phyloP scores from a whole-genome alignment of 352 stramenopile species.

The Nothophytophthora sp. region DNA sequence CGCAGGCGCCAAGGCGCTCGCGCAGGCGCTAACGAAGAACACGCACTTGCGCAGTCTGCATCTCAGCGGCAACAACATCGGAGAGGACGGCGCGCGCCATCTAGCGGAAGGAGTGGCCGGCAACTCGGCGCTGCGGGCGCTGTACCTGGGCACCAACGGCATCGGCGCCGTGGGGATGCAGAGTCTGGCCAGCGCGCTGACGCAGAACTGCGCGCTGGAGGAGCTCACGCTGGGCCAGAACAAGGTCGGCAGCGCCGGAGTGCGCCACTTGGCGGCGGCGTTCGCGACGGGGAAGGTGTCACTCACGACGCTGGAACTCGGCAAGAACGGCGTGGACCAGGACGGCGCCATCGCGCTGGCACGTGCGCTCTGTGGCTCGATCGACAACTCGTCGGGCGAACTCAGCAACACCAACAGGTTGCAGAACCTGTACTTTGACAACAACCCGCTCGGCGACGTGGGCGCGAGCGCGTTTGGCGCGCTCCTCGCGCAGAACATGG shows the following conservation, averaged over 20 bases:
- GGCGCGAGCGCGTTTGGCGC: conserved; percentile 68
- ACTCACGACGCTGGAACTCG: conserved; percentile 75
- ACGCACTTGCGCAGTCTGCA: conserved; percentile 63
- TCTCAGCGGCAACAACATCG: conserved; percentile 84
- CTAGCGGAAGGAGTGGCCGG: conserved; percentile 54
- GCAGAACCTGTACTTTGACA: conserved; percentile 86
- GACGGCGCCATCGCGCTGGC: conserved; percentile 71
- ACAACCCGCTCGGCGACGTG: conserved; percentile 82
- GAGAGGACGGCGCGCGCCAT: conserved; percentile 59
- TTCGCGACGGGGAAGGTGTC: conserved; percentile 53
- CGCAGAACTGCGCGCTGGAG: conserved; percentile 57
- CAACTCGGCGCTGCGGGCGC: conserved; percentile 50
- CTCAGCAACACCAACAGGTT: conserved; percentile 33
- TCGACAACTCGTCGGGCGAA: conserved; percentile 20
- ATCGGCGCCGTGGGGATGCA: conserved; percentile 69
- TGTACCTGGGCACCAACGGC: conserved; percentile 84
- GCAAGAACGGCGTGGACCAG: conserved; percentile 76
- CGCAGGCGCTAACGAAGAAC: conserved; percentile 56
- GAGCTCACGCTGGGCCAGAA: conserved; percentile 83
- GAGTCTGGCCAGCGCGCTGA: conserved; percentile 55
- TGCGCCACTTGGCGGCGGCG: conserved; percentile 57
- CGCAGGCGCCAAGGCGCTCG: conserved; percentile 42
- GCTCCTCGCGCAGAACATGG: conserved; percentile 68
- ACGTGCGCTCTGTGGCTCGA: conserved; percentile 49
- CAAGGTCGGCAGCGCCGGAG: conserved; percentile 58